A percentile compares a stretch with the other conserved stretches of the same genome.
phyloP scores from a whole-genome alignment of 371 early-diverging fungal genomes.

The Mortierella sp. region DNA sequence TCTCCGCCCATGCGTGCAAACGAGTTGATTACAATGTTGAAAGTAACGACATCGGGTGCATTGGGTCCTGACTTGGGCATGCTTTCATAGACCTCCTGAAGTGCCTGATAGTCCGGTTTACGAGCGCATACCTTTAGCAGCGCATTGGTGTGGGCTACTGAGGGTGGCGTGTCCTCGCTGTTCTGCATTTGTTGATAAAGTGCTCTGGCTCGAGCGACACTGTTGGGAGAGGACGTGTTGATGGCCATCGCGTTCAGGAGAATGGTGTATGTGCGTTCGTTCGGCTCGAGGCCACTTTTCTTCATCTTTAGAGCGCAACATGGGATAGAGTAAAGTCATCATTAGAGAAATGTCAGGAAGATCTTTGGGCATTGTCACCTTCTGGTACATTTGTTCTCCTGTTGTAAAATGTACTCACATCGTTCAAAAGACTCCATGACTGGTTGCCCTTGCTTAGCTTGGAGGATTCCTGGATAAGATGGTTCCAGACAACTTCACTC shows the following conservation, averaged over 20 bases:
- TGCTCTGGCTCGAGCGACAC: slow-evolving; percentile 37
- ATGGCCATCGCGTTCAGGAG: slow-evolving; percentile 55
- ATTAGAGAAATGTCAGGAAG: too few species aligned
- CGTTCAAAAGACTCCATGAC: slow-evolving; percentile 46
- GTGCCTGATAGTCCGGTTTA: slow-evolving; percentile 23
- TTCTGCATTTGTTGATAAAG: slow-evolving; percentile 37
- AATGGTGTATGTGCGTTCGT: slow-evolving; percentile 54
- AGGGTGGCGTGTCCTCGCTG: slow-evolving; percentile 21
- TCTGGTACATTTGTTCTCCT: too few species aligned
- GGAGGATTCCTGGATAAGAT: slow-evolving; percentile 56
- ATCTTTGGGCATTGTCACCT: too few species aligned
- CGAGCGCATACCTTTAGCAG: slow-evolving; percentile 57
- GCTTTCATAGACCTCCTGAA: slow-evolving; percentile 27
- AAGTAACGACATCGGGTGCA: slow-evolving; percentile 54
- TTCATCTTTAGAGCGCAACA: slow-evolving; percentile 54
- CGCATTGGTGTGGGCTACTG: slow-evolving; percentile 53
- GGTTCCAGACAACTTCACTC: slow-evolving; percentile 61
- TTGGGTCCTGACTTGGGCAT: slow-evolving; percentile 36
- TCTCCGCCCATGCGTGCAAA: slow-evolving; percentile 44
- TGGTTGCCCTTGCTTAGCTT: slow-evolving; percentile 41
- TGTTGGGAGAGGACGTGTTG: slow-evolving; percentile 47
- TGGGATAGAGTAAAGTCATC: neutral
- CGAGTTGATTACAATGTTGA: slow-evolving; percentile 53
- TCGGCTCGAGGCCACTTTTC: slow-evolving; percentile 54
- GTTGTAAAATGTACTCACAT: slow-evolving; percentile 55